Percentiles rank a stretch among this genome's conserved stretches.
These are phyloP conservation scores for Penstemon davidsonii DNA, from an alignment of 257 asterid genomes.

Conservation along the genomic window DNA sequence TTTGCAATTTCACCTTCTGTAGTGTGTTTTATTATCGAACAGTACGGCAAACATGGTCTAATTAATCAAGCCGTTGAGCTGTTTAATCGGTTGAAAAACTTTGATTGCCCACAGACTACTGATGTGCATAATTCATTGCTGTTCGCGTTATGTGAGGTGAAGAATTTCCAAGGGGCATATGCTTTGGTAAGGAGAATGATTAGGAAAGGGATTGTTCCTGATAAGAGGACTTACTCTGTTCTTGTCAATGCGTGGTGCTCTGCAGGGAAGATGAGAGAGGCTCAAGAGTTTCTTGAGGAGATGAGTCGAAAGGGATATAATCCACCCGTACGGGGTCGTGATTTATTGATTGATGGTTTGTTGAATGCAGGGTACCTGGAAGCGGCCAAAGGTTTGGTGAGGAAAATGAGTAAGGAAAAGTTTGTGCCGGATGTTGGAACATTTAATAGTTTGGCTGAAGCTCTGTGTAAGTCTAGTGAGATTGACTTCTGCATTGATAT, in stretches of 20 bases:
- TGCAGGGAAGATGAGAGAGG: conserved; percentile 94
- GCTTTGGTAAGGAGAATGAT: conserved; percentile 91
- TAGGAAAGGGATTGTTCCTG: conserved; percentile 64
- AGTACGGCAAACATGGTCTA: conserved; percentile 82
- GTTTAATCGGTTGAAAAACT: conserved; percentile 73
- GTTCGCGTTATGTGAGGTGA: conserved; percentile 83
- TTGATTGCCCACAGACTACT: conserved; percentile 70
- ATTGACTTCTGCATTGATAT: conserved; percentile 72
- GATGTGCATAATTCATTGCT: conserved; percentile 87
- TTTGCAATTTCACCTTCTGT: conserved; percentile 69
- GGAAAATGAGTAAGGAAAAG: conserved; percentile 88
- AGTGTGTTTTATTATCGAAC: conserved; percentile 81
- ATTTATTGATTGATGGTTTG: conserved; percentile 80
- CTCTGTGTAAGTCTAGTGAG: conserved; percentile 70
- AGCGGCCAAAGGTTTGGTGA: conserved; percentile 83
- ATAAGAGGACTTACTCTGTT: conserved; percentile 74
- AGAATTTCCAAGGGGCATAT: conserved; percentile 95
- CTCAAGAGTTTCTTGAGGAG: conserved; percentile 91
- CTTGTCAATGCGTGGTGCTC: conserved; percentile 96
- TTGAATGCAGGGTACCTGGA: conserved; percentile 96
- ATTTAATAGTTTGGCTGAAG: conserved; percentile 77
- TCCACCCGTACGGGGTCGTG: conserved; percentile 97
- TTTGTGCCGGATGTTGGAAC: conserved; percentile 85
- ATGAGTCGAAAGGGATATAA: conserved; percentile 87
- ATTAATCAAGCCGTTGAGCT: conserved; percentile 86